A percentile compares a stretch with the other conserved stretches of the same genome.
phyloP scores from a whole-genome alignment of 1,284 basidiomycete genomes.

The Sanghuangporus baumii region DNA sequence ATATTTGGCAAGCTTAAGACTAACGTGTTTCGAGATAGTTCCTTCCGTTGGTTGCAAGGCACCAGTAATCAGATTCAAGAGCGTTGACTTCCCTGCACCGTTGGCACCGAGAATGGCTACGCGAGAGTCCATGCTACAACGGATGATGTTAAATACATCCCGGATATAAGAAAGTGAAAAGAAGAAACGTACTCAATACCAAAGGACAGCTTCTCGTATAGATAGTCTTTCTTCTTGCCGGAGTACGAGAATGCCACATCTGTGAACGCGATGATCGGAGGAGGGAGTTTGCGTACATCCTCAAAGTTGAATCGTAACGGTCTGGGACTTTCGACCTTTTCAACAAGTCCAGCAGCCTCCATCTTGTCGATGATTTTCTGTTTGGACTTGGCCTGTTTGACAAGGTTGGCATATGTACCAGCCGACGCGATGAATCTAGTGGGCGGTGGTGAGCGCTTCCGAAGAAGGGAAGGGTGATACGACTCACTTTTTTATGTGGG shows the following conservation, averaged over 20 bases:
- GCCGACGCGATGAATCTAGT: constrained; percentile 53
- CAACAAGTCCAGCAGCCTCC: constrained; percentile 62
- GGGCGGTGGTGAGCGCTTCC: not conserved
- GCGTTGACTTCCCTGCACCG: constrained; percentile 96
- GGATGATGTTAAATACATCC: not conserved
- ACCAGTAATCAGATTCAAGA: constrained; percentile 92
- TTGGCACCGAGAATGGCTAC: constrained; percentile 98
- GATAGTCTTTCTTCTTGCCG: constrained; percentile 51
- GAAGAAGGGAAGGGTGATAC: not conserved
- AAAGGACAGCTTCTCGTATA: constrained; percentile 56
- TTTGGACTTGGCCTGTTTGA: constrained; percentile 69
- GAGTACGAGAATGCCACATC: constrained; percentile 66
- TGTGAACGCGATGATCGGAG: constrained; percentile 62
- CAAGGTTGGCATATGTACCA: constrained; percentile 68
- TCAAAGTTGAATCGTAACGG: constrained; percentile 60
- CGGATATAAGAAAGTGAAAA: not conserved
- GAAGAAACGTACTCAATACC: constrained; percentile 44
- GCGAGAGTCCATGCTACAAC: constrained; percentile 85
- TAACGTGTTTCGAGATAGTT: constrained; percentile 82
- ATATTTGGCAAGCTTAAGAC: constrained; percentile 94
- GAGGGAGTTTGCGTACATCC: constrained; percentile 57
- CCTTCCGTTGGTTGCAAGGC: constrained; percentile 79
- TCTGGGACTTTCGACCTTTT: constrained; percentile 45
- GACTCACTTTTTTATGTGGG: constrained; percentile 53
- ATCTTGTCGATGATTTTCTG: constrained; percentile 74